Base-by-base conservation (phyloP, 495 filamentous ascomycete genomes). In the Trichoderma reesei region DNA sequence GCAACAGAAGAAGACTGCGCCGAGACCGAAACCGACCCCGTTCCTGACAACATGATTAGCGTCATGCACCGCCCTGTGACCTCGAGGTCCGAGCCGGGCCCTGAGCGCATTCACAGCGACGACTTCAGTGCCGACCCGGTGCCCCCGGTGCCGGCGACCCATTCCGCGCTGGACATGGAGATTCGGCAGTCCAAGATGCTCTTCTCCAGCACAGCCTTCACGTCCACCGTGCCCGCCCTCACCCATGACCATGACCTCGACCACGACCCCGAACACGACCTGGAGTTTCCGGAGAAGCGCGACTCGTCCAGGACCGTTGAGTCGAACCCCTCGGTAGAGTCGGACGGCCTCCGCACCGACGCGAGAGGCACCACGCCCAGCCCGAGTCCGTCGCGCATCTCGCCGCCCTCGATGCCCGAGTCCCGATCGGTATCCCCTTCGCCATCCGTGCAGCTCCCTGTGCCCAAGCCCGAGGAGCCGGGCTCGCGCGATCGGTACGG, bases 401-500 rank as follows among this genome's bases (percentile, higher is more conserved):
- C 10, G 11, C 36, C 46, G 65, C 61, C 60, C 69, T 69, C 60
- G 60, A 61, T 11, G 5, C 59, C 34, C 5, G 36, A 61, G 14
- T 56, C 51, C 34, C 51, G 51, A 31, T 56, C 51, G 8, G 51
- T 56, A 34, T 56, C 62, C 7, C 51, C 34, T 2, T 38, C 37
- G 11, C 14, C 33, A 20, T 34, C 48, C 36, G 56, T 18, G 33
- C 41, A 3, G 5, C 5, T 44, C n/a, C 38, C 59, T 5, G 44
- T 59, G 14, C 73, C 68, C 18, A 72, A 75, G 42, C 67, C 67
- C 2, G 76, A 79, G 60, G 69, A 71, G 9, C 69, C 72, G 4
- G 65, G 59, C 13, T 68, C 71, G 14, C 85, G 90, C n/a, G 92
- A 96, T 73, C 84, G 88, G 34, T 94, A 96, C 72, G 94, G 94